Evolutionary conservation across 2,329 filamentous ascomycete species (phyloP), one percentile per base, ranked within the genome.

Genomic region (Cryphonectria radicalis): DNA sequence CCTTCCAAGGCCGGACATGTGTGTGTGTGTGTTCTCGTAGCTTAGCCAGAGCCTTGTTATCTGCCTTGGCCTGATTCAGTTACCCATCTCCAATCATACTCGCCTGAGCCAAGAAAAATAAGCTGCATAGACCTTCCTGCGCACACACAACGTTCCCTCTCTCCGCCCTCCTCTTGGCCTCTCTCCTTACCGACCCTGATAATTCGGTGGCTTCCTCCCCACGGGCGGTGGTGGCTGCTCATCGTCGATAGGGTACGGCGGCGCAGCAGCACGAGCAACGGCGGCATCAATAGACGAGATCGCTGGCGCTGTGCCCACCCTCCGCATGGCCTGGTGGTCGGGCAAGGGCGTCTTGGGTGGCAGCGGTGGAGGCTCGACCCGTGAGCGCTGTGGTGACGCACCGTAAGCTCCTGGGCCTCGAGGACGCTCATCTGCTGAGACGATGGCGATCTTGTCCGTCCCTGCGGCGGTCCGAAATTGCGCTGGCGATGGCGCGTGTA

Each of bases 211-310:
- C 80, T 98, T 98, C 75, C 91, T 89, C 62, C 92, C 90, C 87
- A 97, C 94, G 8, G 88, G 85, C 3, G 95, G 95, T 3, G 95
- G 95, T 25, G 95, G 95, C 40, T 92, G 91, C 37, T 92, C 92
- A 77, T 97, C 88, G 63, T 90, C 91, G 64, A 93, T 82, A 0
- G 95, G 95, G 79, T 98, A 98, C 0, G 94, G 94, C 46, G 93
- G 86, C 11, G 83, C 79, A 17, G 71, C 53, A 50, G 46, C 46
- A 50, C 46, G 22, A n/a, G 5, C 46, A 25, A 75, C 70, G 25
- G 74, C 68, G 32, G 53, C 42, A 28, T 28, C 62, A 50, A 63
- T 32, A 11, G 55, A 68, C 19, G 70, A 63, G 60, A 69, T 42
- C 6, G n/a, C 72, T 17, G 70, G 70, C 37, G 67, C 72, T 17